These are phyloP conservation scores for Fusarium lyarnte DNA, from an alignment of 2,329 filamentous ascomycete genomes.

Conservation along the genomic window DNA sequence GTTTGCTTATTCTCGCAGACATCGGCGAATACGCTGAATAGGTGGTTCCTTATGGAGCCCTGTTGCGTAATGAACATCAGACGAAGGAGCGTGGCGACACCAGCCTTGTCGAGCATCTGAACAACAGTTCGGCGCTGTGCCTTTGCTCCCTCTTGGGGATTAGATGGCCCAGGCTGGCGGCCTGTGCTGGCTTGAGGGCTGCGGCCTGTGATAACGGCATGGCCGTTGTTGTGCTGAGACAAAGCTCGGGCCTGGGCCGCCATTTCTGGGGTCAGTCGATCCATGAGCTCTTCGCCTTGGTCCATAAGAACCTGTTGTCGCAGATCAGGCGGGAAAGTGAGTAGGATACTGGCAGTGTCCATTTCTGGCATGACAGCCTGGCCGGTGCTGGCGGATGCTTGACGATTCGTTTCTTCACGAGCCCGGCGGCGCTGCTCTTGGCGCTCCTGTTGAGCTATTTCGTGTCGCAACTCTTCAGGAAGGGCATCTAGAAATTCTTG, in stretches of 20 bases:
- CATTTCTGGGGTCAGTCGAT: conserved; percentile 84
- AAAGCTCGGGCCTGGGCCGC: conserved; percentile 85
- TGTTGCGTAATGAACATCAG: conserved; percentile 98
- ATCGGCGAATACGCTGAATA: conserved; percentile 89
- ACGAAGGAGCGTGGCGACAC: conserved; percentile 94
- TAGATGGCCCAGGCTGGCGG: conserved; percentile 42
- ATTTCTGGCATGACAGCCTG: conserved; percentile 75
- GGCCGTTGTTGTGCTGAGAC: conserved; percentile 51
- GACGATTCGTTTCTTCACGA: conserved; percentile 80
- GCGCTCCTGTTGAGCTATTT: conserved; percentile 90
- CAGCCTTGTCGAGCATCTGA: conserved; percentile 96
- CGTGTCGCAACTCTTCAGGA: conserved; percentile 87
- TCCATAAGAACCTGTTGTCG: conserved; percentile 90
- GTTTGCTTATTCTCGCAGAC: conserved; percentile 98
- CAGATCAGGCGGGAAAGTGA: conserved; percentile 85
- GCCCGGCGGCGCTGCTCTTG: conserved; percentile 88
- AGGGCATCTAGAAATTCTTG: conserved; percentile 94
- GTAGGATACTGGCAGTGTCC: conserved; percentile 91
- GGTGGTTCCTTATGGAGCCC: conserved; percentile 81
- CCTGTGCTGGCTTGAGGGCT: conserved; percentile 40
- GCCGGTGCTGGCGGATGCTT: conserved; percentile 64
- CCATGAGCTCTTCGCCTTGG: conserved; percentile 87
- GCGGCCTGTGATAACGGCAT: conserved; percentile 46
- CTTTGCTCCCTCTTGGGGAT: conserved; percentile 66
- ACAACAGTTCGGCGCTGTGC: conserved; percentile 82